A percentile compares a stretch with the other conserved stretches of the same genome.
These are phyloP conservation scores for Atkinsonella texensis DNA, from an alignment of 2,329 filamentous ascomycete genomes.

Conservation along the genomic window DNA sequence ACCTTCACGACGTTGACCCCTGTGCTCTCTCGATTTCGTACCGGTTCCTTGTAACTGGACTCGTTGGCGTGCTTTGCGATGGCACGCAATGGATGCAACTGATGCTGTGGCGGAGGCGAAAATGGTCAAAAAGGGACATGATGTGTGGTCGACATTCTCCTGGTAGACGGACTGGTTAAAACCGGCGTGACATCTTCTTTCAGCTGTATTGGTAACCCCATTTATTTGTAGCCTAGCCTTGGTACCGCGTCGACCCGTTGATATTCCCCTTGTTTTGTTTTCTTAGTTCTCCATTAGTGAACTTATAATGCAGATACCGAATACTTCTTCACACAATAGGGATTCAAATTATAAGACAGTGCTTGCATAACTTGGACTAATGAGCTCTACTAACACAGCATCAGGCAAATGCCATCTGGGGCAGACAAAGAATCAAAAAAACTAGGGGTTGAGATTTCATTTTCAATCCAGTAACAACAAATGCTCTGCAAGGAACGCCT, in stretches of 20 bases:
- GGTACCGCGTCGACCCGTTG: slow-evolving; percentile 10
- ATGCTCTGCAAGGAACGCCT: background rate
- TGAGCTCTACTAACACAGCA: too few relatives aligned
- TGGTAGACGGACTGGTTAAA: slow-evolving; percentile 8
- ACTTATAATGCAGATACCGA: slow-evolving; percentile 54
- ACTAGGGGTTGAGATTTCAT: background rate
- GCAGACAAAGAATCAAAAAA: background rate
- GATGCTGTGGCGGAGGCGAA: slow-evolving; percentile 7
- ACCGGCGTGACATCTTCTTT: slow-evolving; percentile 8
- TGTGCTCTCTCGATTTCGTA: slow-evolving; percentile 4
- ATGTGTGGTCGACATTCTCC: slow-evolving; percentile 11
- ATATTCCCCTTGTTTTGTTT: slow-evolving; percentile 29
- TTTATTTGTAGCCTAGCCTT: slow-evolving; percentile 18
- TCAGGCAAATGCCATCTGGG: too few relatives aligned
- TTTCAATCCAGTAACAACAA: background rate
- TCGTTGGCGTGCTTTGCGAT: slow-evolving; percentile 5
- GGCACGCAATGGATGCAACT: slow-evolving; percentile 9
- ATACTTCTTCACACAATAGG: slow-evolving; percentile 22
- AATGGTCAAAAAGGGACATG: slow-evolving; percentile 4
- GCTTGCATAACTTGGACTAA: too few relatives aligned
- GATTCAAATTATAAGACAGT: too few relatives aligned
- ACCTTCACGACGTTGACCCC: background rate
- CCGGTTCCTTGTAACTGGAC: slow-evolving; percentile 1
- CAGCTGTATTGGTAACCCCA: slow-evolving; percentile 16
- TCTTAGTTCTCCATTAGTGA: slow-evolving; percentile 42